Evolutionary conservation across 352 stramenopile genomes (phyloP).

Genomic region (Pythium chondricola): DNA sequence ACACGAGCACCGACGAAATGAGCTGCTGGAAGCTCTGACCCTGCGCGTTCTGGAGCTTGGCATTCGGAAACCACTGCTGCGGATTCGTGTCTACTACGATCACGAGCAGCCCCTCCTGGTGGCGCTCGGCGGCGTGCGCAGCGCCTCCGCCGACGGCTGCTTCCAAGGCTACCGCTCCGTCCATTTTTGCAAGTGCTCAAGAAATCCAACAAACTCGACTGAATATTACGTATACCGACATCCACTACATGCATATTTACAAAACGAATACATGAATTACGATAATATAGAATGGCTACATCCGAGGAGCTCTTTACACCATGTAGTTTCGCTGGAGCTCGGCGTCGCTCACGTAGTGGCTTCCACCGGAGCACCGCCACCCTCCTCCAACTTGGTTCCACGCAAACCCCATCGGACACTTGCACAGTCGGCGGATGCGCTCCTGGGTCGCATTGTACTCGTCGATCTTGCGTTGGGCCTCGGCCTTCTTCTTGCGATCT

Average conservation of each 20-base stretch:
- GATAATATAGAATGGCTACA: no score
- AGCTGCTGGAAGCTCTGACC: constrained; percentile 50
- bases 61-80: constrained; percentile 52
- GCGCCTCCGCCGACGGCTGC: neutral
- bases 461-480: constrained; percentile 18
- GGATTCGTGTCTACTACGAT: constrained; percentile 80
- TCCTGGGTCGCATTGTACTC: constrained; percentile 28
- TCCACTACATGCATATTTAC: neutral
- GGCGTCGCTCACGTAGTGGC: constrained; percentile 66
- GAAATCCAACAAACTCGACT: neutral
- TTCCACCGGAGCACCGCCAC: constrained; percentile 77
- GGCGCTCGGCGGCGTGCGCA: constrained; percentile 3
- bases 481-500: constrained; percentile 25
- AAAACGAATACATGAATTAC: neutral
- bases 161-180: neutral
- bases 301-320: no score
- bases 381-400: constrained; percentile 54
- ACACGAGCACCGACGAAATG: constrained; percentile 73
- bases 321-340: constrained; percentile 57
- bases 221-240: neutral
- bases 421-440: constrained; percentile 51
- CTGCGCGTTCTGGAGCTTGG: constrained; percentile 22
- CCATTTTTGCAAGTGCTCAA: neutral
- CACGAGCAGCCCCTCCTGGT: constrained; percentile 60
- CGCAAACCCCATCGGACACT: constrained; percentile 57